Conservation (phyloP, 2,329 filamentous ascomycete species). For the Aspergillus tubingensis region DNA sequence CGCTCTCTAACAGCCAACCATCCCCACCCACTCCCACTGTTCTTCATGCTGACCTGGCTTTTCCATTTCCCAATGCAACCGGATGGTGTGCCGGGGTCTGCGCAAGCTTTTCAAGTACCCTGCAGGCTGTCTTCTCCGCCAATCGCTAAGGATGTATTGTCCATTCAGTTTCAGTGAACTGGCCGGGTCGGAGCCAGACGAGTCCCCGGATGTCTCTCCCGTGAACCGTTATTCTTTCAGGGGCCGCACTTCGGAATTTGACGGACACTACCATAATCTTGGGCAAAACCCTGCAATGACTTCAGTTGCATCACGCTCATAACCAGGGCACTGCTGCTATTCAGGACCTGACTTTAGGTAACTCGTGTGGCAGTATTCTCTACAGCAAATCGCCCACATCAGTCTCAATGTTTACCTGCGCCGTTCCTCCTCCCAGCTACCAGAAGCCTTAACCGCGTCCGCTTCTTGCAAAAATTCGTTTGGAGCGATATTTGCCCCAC, state of each 20-base stretch:
- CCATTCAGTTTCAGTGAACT: background rate
- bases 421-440: too few relatives aligned
- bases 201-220: background rate
- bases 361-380: too few relatives aligned
- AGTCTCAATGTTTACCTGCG: too few relatives aligned
- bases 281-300: background rate
- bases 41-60: background rate
- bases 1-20: constrained; percentile 2
- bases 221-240: background rate
- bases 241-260: background rate
- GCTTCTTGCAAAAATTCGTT: too few relatives aligned
- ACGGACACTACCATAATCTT: background rate
- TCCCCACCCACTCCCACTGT: background rate
- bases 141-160: background rate
- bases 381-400: too few relatives aligned
- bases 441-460: too few relatives aligned
- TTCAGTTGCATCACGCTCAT: background rate
- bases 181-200: background rate
- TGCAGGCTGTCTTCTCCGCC: background rate
- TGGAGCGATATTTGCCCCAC: background rate
- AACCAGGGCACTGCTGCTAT: too few relatives aligned
- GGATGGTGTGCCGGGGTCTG: background rate
- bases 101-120: background rate
- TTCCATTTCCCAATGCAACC: background rate
- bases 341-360: too few relatives aligned